Evolutionary conservation across 1,284 basidiomycete genomes (phyloP).

Genomic region (Ganoderma leucocontextum): DNA sequence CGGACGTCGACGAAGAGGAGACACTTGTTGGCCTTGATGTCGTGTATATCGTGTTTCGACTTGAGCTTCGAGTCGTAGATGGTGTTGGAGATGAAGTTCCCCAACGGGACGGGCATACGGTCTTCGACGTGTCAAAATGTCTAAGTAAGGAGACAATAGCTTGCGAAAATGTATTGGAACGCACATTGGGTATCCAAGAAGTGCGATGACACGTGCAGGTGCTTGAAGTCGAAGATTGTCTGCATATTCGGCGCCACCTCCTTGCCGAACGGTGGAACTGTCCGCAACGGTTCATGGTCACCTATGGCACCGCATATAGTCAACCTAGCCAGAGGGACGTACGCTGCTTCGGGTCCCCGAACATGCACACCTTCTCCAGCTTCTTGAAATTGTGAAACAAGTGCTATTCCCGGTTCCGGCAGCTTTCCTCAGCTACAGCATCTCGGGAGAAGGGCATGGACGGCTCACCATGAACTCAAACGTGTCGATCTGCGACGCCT

Average conservation of each 20-base stretch:
- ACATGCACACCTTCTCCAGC: slow-evolving; percentile 49
- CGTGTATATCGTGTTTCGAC: slow-evolving; percentile 44
- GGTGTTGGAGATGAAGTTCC: slow-evolving; percentile 53
- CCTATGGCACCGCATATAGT: not conserved
- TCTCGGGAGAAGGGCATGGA: not conserved
- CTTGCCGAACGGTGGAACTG: slow-evolving; percentile 59
- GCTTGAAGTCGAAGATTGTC: slow-evolving; percentile 56
- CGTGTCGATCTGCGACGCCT: slow-evolving; percentile 57
- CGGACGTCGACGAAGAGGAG: slow-evolving; percentile 51
- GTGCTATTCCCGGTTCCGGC: slow-evolving; percentile 16
- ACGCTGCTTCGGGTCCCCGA: slow-evolving; percentile 60
- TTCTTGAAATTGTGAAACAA: slow-evolving; percentile 35
- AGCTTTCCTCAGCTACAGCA: not conserved
- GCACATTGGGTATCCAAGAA: slow-evolving; percentile 55
- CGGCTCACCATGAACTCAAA: slow-evolving; percentile 29
- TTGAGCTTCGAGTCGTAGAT: slow-evolving; percentile 51
- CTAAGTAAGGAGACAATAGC: not conserved
- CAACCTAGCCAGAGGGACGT: slow-evolving; percentile 24
- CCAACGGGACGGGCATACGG: slow-evolving; percentile 58
- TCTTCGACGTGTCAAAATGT: slow-evolving; percentile 40
- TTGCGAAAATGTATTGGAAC: not conserved
- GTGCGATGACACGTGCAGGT: slow-evolving; percentile 44
- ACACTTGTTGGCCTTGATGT: slow-evolving; percentile 32
- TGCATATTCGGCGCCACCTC: slow-evolving; percentile 48
- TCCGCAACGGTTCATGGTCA: not conserved